These are phyloP conservation scores for Chrysopogon serrulatus DNA, from an alignment of 176 grass and related monocot genomes.

Conservation along the genomic window DNA sequence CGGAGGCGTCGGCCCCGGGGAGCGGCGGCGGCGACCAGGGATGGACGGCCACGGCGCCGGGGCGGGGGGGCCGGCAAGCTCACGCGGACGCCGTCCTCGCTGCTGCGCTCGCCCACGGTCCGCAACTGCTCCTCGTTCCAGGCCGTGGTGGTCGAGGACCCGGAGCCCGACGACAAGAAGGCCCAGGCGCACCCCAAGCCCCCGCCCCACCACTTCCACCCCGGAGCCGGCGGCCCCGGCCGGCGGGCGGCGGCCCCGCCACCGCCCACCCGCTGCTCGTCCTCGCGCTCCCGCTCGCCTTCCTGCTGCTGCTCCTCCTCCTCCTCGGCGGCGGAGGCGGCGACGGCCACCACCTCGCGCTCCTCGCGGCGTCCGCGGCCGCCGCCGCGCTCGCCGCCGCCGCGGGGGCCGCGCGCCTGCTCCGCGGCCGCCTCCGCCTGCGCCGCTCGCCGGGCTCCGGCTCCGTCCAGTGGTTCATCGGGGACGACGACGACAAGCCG, in stretches of 20 bases:
- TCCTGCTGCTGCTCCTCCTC: conserved; percentile 49
- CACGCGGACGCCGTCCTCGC: conserved; percentile 75
- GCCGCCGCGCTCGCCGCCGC: conserved; percentile 39
- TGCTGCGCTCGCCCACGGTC: conserved; percentile 74
- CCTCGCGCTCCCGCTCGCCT: conserved; percentile 31
- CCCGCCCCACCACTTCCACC: conserved; percentile 26
- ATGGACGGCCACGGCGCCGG: conserved; percentile 33
- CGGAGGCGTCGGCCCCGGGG: neutral
- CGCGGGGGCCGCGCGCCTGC: conserved; percentile 34
- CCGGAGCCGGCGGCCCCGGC: neutral
- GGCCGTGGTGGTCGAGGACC: conserved; percentile 50
- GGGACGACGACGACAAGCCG: conserved; percentile 44
- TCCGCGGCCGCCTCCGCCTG: conserved; percentile 29
- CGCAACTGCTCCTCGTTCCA: conserved; percentile 65
- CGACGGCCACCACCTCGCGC: conserved; percentile 29
- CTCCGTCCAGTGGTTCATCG: conserved; percentile 70
- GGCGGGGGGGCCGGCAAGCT: conserved; percentile 46
- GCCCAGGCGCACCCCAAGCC: conserved; percentile 36
- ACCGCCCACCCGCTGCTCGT: conserved; percentile 24
- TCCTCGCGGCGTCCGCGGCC: conserved; percentile 33
- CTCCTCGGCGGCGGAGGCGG: conserved; percentile 28
- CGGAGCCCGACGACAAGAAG: conserved; percentile 59
- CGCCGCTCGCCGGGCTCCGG: conserved; percentile 23
- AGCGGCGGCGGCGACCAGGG: neutral
- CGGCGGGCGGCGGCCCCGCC: neutral